Evolutionary conservation across 805 yeast species (phyloP).

Genomic region (Metschnikowia aberdeeniae): DNA sequence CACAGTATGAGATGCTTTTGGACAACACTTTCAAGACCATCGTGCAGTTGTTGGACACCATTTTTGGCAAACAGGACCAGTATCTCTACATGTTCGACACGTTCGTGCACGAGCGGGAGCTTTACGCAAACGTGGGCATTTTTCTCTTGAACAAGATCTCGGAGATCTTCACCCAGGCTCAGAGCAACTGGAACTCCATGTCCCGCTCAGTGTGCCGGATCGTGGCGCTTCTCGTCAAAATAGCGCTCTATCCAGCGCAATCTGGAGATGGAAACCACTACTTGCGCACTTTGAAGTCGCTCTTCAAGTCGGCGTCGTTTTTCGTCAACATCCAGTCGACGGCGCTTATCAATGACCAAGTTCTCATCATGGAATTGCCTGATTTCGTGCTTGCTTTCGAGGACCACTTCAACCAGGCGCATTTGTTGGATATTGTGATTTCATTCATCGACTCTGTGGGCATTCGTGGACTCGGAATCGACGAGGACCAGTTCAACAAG

Average conservation of each 20-base stretch:
- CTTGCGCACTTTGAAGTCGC: constrained; percentile 29
- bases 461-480: constrained; percentile 49
- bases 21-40: constrained; percentile 49
- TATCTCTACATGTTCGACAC: constrained; percentile 54
- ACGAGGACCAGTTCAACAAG: constrained; percentile 26
- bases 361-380: constrained; percentile 55
- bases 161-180: constrained; percentile 45
- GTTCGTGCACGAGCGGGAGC: constrained; percentile 34
- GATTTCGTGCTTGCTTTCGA: constrained; percentile 51
- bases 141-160: constrained; percentile 45
- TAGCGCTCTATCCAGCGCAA: constrained; percentile 26
- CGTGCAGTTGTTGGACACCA: constrained; percentile 57
- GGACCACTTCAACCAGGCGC: constrained; percentile 33
- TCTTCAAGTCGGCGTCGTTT: constrained; percentile 35
- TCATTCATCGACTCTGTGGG: constrained; percentile 53
- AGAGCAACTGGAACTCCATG: constrained; percentile 54
- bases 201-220: constrained; percentile 64
- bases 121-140: constrained; percentile 50
- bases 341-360: constrained; percentile 55
- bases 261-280: constrained; percentile 21
- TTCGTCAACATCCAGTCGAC: constrained; percentile 49
- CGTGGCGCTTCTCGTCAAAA: constrained; percentile 47
- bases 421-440: constrained; percentile 39
- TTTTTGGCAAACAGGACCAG: constrained; percentile 63
- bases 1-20: constrained; percentile 28